phyloP scores from a whole-genome alignment of 305 asterid species.

The Fraxinus sp. region DNA sequence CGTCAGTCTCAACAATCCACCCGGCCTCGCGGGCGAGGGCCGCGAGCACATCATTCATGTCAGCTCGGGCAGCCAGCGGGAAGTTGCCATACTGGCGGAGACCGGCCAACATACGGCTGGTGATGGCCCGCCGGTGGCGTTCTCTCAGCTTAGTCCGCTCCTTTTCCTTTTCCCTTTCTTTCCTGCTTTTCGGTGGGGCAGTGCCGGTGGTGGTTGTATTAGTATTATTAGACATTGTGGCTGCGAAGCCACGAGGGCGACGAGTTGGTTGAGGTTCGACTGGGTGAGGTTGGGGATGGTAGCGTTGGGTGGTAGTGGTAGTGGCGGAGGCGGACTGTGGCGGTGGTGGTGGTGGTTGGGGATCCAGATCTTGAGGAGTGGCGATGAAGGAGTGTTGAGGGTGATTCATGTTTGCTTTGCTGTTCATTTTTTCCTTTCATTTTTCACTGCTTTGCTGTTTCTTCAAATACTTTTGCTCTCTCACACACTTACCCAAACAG shows the following conservation, averaged over 20 bases:
- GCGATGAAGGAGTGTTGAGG: neutral
- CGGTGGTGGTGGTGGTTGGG: slow-evolving; percentile 23
- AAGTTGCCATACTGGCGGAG: slow-evolving; percentile 74
- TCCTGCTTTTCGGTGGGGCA: slow-evolving; percentile 41
- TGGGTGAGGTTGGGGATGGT: slow-evolving; percentile 29
- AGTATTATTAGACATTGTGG: slow-evolving; percentile 36
- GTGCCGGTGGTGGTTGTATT: slow-evolving; percentile 15
- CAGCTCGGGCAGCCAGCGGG: slow-evolving; percentile 69
- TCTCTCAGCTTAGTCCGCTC: slow-evolving; percentile 72
- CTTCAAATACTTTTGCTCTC: neutral
- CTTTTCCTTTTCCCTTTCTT: slow-evolving; percentile 71
- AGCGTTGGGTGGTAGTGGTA: slow-evolving; percentile 27
- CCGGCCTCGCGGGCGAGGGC: slow-evolving; percentile 81
- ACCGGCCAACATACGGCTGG: slow-evolving; percentile 70
- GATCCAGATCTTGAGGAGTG: neutral
- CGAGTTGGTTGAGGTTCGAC: slow-evolving; percentile 44
- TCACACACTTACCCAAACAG: neutral
- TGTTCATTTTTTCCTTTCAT: neutral
- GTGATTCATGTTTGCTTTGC: neutral
- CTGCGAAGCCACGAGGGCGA: slow-evolving; percentile 79
- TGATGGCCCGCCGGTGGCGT: slow-evolving; percentile 74
- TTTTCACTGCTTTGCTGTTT: neutral
- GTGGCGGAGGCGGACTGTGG: slow-evolving; percentile 39
- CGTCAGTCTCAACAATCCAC: slow-evolving; percentile 65
- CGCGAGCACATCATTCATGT: slow-evolving; percentile 75